phyloP scores from a whole-genome alignment of 768 basidiomycete species.

The Auricularia auricula-judae region DNA sequence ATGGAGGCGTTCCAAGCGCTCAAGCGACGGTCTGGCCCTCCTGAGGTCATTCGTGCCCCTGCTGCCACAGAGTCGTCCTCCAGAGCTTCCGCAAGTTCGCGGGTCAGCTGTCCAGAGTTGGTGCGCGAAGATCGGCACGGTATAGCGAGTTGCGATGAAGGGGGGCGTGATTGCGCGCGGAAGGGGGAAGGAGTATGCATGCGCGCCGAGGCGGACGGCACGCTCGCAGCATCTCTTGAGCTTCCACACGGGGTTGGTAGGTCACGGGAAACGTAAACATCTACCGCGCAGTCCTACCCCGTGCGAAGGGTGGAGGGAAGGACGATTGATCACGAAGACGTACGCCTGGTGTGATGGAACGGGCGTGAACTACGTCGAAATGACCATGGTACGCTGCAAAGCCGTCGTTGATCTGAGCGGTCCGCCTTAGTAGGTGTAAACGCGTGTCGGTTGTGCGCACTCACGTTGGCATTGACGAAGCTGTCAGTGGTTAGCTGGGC shows the following conservation, averaged over 20 bases:
- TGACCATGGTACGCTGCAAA: constrained; percentile 3
- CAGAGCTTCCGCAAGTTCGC: too few species aligned
- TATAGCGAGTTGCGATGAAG: too few species aligned
- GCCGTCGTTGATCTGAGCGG: not conserved
- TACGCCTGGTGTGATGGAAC: constrained; percentile 7
- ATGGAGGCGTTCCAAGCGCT: too few species aligned
- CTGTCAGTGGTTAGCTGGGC: not conserved
- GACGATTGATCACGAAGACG: not conserved
- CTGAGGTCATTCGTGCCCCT: too few species aligned
- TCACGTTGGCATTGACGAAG: not conserved
- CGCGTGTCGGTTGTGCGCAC: not conserved
- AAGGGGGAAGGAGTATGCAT: too few species aligned
- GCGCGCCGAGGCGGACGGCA: too few species aligned
- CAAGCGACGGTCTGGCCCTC: too few species aligned
- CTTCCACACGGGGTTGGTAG: not conserved
- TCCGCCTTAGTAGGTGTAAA: not conserved
- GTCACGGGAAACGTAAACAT: too few species aligned
- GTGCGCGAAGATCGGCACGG: too few species aligned
- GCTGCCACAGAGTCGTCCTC: too few species aligned
- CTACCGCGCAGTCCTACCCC: not conserved
- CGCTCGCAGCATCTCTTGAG: not conserved
- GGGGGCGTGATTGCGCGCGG: too few species aligned
- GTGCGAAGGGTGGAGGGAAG: not conserved
- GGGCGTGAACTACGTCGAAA: constrained; percentile 10
- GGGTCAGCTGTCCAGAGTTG: too few species aligned